A percentile compares a stretch with the other conserved stretches of the same genome.
phyloP scores from a whole-genome alignment of 805 yeast species.

The Torulaspora gathmanii region DNA sequence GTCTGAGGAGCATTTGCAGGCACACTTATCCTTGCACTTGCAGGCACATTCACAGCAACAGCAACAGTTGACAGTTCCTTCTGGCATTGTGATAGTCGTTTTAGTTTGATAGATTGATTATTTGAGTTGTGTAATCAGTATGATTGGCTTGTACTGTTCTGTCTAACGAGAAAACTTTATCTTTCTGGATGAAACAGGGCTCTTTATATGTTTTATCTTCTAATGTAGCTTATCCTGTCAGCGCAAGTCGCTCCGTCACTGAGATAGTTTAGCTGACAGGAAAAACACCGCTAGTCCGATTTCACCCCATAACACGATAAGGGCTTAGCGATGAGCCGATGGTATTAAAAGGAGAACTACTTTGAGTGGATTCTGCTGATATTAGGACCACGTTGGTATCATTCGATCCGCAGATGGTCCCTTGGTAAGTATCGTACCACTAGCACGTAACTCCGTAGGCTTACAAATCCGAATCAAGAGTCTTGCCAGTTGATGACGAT shows the following conservation, averaged over 20 bases:
- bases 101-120: neutral
- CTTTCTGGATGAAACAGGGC: neutral
- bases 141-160: neutral
- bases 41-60: conserved; percentile 1
- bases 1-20: neutral
- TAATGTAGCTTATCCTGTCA: neutral
- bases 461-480: too few species aligned
- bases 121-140: neutral
- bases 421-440: too few species aligned
- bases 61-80: neutral
- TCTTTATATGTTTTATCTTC: neutral
- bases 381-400: too few species aligned
- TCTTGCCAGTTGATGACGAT: too few species aligned
- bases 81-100: neutral
- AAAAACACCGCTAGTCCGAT: neutral
- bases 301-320: neutral
- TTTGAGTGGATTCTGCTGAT: too few species aligned
- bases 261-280: conserved; percentile 1
- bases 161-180: too few species aligned
- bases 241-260: neutral
- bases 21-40: neutral
- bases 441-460: too few species aligned
- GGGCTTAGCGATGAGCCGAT: neutral
- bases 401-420: too few species aligned
- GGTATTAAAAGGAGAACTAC: neutral